Evolutionary conservation across 768 basidiomycete species (phyloP), one percentile per base, ranked within the genome.

Genomic region (Hypholoma fasciculare): DNA sequence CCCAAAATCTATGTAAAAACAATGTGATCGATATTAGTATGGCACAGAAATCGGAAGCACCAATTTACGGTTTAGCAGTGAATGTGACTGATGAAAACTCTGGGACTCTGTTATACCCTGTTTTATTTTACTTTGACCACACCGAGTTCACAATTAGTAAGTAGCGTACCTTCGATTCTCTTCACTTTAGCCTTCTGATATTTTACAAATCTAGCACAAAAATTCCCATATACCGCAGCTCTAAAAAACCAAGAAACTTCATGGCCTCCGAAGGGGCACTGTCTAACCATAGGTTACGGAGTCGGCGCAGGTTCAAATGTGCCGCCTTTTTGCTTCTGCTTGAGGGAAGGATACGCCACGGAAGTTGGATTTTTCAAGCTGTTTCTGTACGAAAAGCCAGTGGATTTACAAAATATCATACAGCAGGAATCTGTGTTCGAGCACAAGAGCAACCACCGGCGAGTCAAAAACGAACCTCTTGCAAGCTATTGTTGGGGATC

Each of bases 281-380:
- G 40, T 42, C 30, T 53, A 14, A 44, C 26, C 3, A 53, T 53
- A 7, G 52, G 52, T 13, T 53, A 53, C n/a, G 52, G 52, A 8
- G 12, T 17, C 19, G 52, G 39, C 2, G 20, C 14, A 13, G 40
- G 52, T 0, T 30, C 39, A n/a, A 26, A 39, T 6, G 53, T 47
- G 1, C 17, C 16, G 3, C 53, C 53, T 2, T 46, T 54, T 16
- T 4, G 9, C 9, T 54, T 54, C 20, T 1, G 8, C n/a, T 1
- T 54, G 16, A 3, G 27, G 5, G 30, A 46, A 11, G 44, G 19
- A 14, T 27, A 13, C 7, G 36, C 46, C 6, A 37, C 37, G 44
- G 53, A 54, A 2, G 34, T 16, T 16, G 53, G 53, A 1, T 54
- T 54, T 38, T 54, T 54, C 17, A 54, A 54, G 30, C 42, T 54